Evolutionary conservation across 163 green algal species (phyloP), one percentile per base, ranked within the genome.

Genomic region (Chlamydomonas reinhardtii): DNA sequence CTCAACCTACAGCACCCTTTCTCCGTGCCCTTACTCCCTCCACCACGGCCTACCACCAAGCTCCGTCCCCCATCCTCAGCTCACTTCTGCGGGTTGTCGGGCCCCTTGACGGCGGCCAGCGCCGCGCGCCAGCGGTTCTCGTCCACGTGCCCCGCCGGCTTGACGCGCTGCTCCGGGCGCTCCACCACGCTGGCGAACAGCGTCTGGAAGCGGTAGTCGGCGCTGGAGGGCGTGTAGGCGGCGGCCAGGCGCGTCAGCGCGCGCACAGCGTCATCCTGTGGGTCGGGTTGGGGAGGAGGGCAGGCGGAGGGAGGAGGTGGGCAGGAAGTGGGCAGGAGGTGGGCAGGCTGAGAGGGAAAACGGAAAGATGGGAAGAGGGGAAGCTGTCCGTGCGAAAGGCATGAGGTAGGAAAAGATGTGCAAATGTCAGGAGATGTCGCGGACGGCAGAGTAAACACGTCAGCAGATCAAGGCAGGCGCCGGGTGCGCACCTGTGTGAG

Each of bases 71-170:
- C n/a, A n/a, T n/a, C n/a, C n/a, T n/a, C n/a, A n/a, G 31, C 88
- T 76, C 88, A 91, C 89, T 83, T 88, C 68, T 96, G 88, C 0
- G 89, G 73, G 88, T 98, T 96, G 75, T 93, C 74, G 0, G 92
- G 82, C 73, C 94, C 76, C 70, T 94, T 73, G 72, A 89, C 89
- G 22, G 86, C 82, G 17, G 91, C 90, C 74, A 98, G 65, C 34
- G 94, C 94, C 64, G 95, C 93, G 32, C 95, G 89, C 95, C 95
- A 98, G 24, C 87, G 73, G 79, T 96, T 90, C 74, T 97, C 95
- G 82, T 98, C 94, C 37, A 97, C 92, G 66, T 27, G 95, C 87
- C 72, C 48, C 19, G 85, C 62, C 15, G 92, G 93, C 77, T 94
- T 94, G 14, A 95, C 90, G 1, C 94, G 79, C 34, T 92, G 86